These are phyloP conservation scores for Trichomonas vaginalis DNA, from an alignment of 208 protist species.

Conservation along the genomic window DNA sequence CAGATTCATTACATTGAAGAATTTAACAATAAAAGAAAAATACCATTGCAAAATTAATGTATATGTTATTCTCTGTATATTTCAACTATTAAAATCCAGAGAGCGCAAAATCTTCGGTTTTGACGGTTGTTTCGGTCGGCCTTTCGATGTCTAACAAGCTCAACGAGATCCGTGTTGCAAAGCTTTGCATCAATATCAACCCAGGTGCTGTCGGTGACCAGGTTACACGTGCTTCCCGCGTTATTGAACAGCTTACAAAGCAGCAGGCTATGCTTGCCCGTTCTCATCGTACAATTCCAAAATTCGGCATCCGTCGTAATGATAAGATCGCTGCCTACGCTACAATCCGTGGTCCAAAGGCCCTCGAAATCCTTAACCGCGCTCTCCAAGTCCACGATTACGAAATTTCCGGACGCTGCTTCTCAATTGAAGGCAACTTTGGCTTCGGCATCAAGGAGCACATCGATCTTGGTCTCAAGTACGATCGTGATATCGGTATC, in stretches of 20 bases:
- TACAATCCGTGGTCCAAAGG: constrained; percentile 96
- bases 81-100: no score
- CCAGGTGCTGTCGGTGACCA: background rate
- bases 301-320: constrained; percentile 95
- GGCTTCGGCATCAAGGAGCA: constrained; percentile 99
- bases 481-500: constrained; percentile 97
- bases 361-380: constrained; percentile 90
- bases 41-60: no score
- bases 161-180: background rate
- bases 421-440: constrained; percentile 80
- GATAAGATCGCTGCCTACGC: constrained; percentile 96
- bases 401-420: constrained; percentile 87
- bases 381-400: constrained; percentile 97
- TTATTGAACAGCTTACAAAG: background rate
- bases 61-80: no score
- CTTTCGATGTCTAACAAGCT: no score
- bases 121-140: no score
- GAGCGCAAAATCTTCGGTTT: no score
- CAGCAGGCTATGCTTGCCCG: background rate
- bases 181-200: constrained; percentile 8
- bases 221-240: constrained; percentile 9
- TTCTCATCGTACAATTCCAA: constrained; percentile 86
- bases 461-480: constrained; percentile 99
- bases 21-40: no score
- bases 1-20: no score